Base-by-base conservation (phyloP, 2,329 filamentous ascomycete genomes). In the Dendrostoma leiphaemia region DNA sequence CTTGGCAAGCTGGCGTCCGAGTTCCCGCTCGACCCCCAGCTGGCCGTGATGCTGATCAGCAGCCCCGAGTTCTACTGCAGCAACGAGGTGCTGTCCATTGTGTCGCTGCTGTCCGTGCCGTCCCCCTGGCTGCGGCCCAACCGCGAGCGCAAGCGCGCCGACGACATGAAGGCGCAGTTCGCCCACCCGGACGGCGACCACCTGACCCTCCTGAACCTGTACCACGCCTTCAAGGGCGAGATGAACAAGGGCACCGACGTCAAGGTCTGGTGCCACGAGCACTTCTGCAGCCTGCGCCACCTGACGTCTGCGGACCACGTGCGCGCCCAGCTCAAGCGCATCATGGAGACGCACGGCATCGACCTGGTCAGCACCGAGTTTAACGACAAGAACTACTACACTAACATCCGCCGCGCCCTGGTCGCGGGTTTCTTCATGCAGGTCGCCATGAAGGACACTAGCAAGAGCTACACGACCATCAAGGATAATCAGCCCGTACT, bases 391-490 rank as follows among this genome's bases (percentile, higher is more conserved):
- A 90, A 95, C 67, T 99, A 99, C 78, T 99, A 97, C 74, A 91
- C 85, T 70, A 99, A 99, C 71, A 99, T 99, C 65, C 89, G 93
- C 41, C 86, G 91, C 34, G 93, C 94, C 8, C 81, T 99, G 13
- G 88, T 97, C 12, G 83, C 92, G 1, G 94, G 95, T 31, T 99
- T 99, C 81, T 99, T 99, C 80, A 99, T 99, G 94, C 94, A 99
- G 71, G 90, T 97, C 21, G 95, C 94, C 56, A 97, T 96, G 84
- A 91, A 89, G 68, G 91, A 97, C 67, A 86, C 83, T 28, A 89
- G 90, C 67, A 97, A 97, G 79, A 84, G 90, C 38, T 99, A 99
- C 74, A 85, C 87, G 60, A 99, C 94, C 1, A 88, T 99, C 69
- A 99, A 97, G 77, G 95, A 99, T 67, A 89, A 97, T 65, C 93